Base-by-base conservation (phyloP, 768 basidiomycete species). In the Candolleomyces aberdarensis region DNA sequence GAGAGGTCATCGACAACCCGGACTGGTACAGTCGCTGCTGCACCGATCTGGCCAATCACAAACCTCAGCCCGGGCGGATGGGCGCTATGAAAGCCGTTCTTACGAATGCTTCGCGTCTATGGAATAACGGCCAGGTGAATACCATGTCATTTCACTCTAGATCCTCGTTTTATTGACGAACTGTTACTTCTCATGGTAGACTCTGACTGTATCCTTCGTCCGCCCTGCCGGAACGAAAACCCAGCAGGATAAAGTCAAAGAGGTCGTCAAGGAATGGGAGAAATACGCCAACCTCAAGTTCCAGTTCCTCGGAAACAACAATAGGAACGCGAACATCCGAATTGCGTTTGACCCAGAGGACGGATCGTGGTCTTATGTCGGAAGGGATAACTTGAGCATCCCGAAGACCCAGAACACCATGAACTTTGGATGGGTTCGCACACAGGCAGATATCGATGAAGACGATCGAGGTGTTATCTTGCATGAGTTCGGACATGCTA, bases 311-410 rank as follows among this genome's bases (percentile, higher is more conserved):
- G 47, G 19, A 51, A n/a, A 14, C 19, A 51, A 51, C 22, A 47
- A 39, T 22, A 46, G 41, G 14, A 49, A 50, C 41, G 59, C 65
- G 8, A 58, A 41, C 19, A 57, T 66, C 29, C 63, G 65, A 10
- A 66, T 66, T 22, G 19, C 51, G 11, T 66, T 66, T 55, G 58
- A 62, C 22, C 2, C 22, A 9, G 39, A 32, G 17, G 48, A 32
- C 32, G 65, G 63, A 5, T 66, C 65, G 7, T 66, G 65, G 65
- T 62, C 65, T 3, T 66, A 59, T 44, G 49, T 66, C 46, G 65
- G 58, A 9, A 39, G 22, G 8, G 65, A 64, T 19, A 47, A 44
- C 17, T n/a, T 8, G 11, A 14, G 15, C n/a, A 62, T 66, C 47
- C 47, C 31, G 15, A 40, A 39, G 3, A 46, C 31, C 36, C 10